phyloP scores from a whole-genome alignment of 805 yeast species.

The Cyberlindnera euphorbiiphila region DNA sequence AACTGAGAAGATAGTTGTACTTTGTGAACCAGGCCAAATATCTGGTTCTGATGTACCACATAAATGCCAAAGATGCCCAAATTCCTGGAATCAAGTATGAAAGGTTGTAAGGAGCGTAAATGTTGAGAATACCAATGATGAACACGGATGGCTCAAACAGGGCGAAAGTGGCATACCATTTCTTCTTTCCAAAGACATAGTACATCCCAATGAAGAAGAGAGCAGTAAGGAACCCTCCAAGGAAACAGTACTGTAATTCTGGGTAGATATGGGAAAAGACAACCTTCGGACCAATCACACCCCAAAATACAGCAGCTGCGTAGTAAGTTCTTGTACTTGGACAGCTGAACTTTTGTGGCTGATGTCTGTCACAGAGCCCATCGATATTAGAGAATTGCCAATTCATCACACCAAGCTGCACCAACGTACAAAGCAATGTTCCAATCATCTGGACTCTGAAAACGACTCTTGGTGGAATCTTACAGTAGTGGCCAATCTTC shows the following conservation, averaged over 20 bases:
- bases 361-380: constrained; percentile 33
- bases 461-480: constrained; percentile 55
- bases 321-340: constrained; percentile 41
- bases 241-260: constrained; percentile 57
- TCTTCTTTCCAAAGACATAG: constrained; percentile 20
- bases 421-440: constrained; percentile 30
- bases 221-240: constrained; percentile 44
- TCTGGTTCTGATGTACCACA: constrained; percentile 38
- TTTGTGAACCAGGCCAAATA: constrained; percentile 49
- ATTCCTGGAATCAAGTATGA: constrained; percentile 32
- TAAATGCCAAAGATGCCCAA: constrained; percentile 36
- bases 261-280: constrained; percentile 59
- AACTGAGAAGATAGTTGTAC: constrained; percentile 46
- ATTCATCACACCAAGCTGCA: constrained; percentile 34
- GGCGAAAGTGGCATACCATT: constrained; percentile 7
- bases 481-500: constrained; percentile 44
- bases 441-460: constrained; percentile 44
- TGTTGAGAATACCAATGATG: constrained; percentile 44
- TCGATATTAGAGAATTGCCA: constrained; percentile 33
- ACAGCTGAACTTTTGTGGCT: constrained; percentile 37
- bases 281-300: constrained; percentile 52
- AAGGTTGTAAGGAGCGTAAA: constrained; percentile 47
- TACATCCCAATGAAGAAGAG: constrained; percentile 29
- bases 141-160: constrained; percentile 45
- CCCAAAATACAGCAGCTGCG: constrained; percentile 41